Base-by-base conservation (phyloP, 768 basidiomycete genomes). In the Aureoboletus auriporus region DNA sequence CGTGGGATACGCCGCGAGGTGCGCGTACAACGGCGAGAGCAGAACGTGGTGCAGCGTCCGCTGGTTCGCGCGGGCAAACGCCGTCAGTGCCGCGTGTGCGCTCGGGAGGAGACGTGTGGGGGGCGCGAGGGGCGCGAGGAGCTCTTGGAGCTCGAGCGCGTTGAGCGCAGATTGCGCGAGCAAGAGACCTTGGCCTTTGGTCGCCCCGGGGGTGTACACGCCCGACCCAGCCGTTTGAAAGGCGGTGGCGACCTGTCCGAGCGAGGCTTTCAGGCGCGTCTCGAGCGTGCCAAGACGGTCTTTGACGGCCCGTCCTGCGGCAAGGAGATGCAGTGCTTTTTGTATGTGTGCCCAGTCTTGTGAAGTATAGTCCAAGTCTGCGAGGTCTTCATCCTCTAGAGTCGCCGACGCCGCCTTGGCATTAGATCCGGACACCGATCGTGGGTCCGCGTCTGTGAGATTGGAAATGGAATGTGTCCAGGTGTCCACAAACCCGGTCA, bases 261-360 rank as follows among this genome's bases (percentile, higher is more conserved):
- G 67, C 39, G 71, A 73, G 0, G 75, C 69, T 42, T 78, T 77
- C 40, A 97, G 60, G 54, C 83, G 87, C 5, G 65, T 67, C 68
- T 97, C 92, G 58, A 95, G 92, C 30, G 65, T 60, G 4, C 62
- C 56, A 26, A 93, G 68, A 20, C 85, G 82, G 35, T 90, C 88
- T 33, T 75, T 77, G 14, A 94, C 76, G 1, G 79, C 76, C 5
- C 86, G 80, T 26, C 85, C 86, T 30, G 89, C 82, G n/a, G 88
- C 83, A 35, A 97, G 78, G 34, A 94, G 75, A 61, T 92, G 90
- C 12, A 97, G 68, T 2, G 82, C 83, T 10, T 81, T 68, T 65
- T 96, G 94, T 49, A 97, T 92, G 27, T 82, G 75, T 2, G 82
- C 77, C 91, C 93, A 96, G 66, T 98, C 94, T 48, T 91, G 83